Percentiles rank a stretch among this genome's conserved stretches.
phyloP scores from a whole-genome alignment of 2,329 filamentous ascomycete genomes.

The Colletotrichum echinochloae region DNA sequence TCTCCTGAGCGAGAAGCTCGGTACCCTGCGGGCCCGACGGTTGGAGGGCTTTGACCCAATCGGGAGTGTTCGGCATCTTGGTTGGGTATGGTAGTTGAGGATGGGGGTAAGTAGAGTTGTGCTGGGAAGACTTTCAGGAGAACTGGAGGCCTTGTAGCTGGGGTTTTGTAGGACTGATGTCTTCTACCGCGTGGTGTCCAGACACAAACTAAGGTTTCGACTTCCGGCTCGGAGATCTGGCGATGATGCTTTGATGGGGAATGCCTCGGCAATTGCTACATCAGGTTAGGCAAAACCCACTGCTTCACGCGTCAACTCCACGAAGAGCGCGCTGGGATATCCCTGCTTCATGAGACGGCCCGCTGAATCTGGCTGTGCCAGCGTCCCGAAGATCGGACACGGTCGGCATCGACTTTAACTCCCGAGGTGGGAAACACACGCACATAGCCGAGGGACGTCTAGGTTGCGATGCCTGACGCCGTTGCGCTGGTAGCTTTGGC shows the following conservation, averaged over 20 bases:
- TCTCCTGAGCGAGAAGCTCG: constrained; percentile 76
- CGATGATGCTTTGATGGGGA: constrained; percentile 28
- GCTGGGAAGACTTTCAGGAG: constrained; percentile 15
- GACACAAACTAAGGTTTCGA: constrained; percentile 23
- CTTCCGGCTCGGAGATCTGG: constrained; percentile 26
- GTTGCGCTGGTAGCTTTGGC: not conserved
- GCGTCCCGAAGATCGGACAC: constrained; percentile 34
- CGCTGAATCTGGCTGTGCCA: constrained; percentile 5
- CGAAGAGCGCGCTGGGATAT: not conserved
- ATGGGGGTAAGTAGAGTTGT: constrained; percentile 1
- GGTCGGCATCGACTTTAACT: constrained; percentile 19
- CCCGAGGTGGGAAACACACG: not conserved
- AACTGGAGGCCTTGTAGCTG: constrained; percentile 4
- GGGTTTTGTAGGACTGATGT: constrained; percentile 24
- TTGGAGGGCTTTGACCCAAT: constrained; percentile 46
- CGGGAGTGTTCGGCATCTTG: constrained; percentile 41
- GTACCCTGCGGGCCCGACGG: constrained; percentile 73
- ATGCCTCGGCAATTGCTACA: constrained; percentile 33
- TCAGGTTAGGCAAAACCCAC: constrained; percentile 23
- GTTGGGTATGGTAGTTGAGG: not conserved
- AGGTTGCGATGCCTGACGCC: not conserved
- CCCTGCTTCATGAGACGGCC: constrained; percentile 8
- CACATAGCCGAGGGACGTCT: constrained; percentile 6
- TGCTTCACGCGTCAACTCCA: constrained; percentile 21
- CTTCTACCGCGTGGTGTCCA: constrained; percentile 24